These are phyloP conservation scores for Metschnikowia colocasiae DNA, from an alignment of 805 yeast genomes.

Conservation along the genomic window DNA sequence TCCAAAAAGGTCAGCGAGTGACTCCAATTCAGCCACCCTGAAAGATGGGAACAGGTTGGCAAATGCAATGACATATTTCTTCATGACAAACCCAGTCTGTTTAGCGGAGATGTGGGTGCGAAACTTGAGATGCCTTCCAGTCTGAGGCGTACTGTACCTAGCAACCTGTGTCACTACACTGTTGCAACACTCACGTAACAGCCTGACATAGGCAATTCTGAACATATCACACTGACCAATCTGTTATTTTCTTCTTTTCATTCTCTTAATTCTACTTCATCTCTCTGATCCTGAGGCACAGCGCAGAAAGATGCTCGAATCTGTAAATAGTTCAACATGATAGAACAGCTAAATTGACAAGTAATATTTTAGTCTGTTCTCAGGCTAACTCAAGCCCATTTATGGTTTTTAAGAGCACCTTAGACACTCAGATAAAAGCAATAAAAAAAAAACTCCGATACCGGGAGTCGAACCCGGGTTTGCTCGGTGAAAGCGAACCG, in stretches of 20 bases:
- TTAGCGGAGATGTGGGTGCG: slow-evolving; percentile 3
- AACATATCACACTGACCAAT: too few species aligned
- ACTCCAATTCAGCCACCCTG: slow-evolving; percentile 76
- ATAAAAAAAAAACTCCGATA: slow-evolving; percentile 51
- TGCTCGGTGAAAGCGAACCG: slow-evolving; percentile 85
- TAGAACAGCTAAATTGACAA: too few species aligned
- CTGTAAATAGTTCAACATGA: too few species aligned
- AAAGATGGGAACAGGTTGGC: slow-evolving; percentile 83
- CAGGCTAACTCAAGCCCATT: too few species aligned
- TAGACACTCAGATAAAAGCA: too few species aligned
- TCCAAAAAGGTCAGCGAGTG: slow-evolving; percentile 65
- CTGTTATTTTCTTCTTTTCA: too few species aligned
- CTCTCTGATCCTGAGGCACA: too few species aligned
- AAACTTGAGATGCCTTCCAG: slow-evolving; percentile 4
- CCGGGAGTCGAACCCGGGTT: slow-evolving; percentile 87
- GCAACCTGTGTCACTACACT: slow-evolving; percentile 10
- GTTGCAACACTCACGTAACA: background rate
- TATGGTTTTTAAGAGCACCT: too few species aligned
- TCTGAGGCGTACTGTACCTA: slow-evolving; percentile 1
- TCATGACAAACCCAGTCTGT: slow-evolving; percentile 27
- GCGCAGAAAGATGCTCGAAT: too few species aligned
- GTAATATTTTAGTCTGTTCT: too few species aligned
- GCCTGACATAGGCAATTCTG: background rate
- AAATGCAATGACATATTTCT: slow-evolving; percentile 69
- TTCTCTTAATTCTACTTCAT: too few species aligned